Evolutionary conservation across 176 grass and related monocot genomes (phyloP), one percentile per base, ranked within the genome.

Genomic region (Miscanthus lutarioriparius): DNA sequence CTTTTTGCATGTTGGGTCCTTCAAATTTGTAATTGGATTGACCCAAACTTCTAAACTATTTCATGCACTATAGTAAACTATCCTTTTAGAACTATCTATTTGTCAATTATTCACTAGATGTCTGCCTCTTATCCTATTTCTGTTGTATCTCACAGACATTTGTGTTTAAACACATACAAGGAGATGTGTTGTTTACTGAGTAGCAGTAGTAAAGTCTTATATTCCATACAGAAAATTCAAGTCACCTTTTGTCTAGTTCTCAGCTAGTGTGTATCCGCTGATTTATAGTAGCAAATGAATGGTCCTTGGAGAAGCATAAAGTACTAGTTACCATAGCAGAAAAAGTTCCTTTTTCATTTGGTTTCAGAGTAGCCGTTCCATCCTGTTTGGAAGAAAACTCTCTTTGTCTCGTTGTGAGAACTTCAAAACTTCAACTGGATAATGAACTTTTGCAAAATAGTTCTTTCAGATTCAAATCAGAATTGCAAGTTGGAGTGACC

Each of bases 61-160:
- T 48, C 15, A 59, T 17, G 65, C 1, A 7, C 41, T 44, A n/a
- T 73, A 28, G 33, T 70, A 44, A 38, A n/a, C 39, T 66, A n/a
- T 64, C 23, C 15, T 35, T 75, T 63, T 48, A 22, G 23, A 68
- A 40, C 12, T 77, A 43, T 33, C 38, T 76, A 25, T 45, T 41
- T 44, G 23, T 64, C 17, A 1, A 33, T 49, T 49, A 8, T 75
- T 75, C 26, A 74, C n/a, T 41, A 6, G 2, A 2, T 83, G 8
- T 51, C 10, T 70, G 7, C 19, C 35, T 43, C 53, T 41, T 75
- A 63, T 70, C n/a, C 25, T 63, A 64, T 25, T 64, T 15, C 26
- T 72, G 9, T 72, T 72, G 27, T 35, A 38, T 71, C 75, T 74
- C 65, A 5, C 33, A 79, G 23, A 74, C n/a, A 20, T 76, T 82